Evolutionary conservation across 306 rosid genomes (phyloP), one percentile per base, ranked within the genome.

Genomic region (Sphenostylis stenocarpa): DNA sequence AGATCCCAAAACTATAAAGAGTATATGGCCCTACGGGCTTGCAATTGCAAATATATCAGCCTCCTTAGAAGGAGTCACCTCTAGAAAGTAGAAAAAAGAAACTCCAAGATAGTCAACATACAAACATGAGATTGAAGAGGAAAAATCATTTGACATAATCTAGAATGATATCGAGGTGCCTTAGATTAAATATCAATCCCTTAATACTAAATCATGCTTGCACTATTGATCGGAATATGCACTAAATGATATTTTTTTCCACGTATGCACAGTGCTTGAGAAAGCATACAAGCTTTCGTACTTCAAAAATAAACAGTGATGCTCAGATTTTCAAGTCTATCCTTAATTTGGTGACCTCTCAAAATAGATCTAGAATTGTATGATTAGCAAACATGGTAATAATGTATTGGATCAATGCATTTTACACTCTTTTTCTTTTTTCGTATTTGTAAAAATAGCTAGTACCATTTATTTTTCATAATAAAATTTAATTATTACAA

Each of bases 161-260:
- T n/a, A n/a, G n/a, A n/a, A n/a, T n/a, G n/a, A n/a, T n/a, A n/a
- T n/a, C n/a, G n/a, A n/a, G n/a, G n/a, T n/a, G n/a, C n/a, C n/a
- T n/a, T n/a, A n/a, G n/a, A n/a, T n/a, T n/a, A n/a, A n/a, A n/a
- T n/a, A n/a, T n/a, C n/a, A n/a, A n/a, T n/a, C n/a, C n/a, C n/a
- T n/a, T n/a, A n/a, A n/a, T n/a, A n/a, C n/a, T n/a, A n/a, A n/a
- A n/a, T 26, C 33, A 29, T 29, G 33, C 33, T 29, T 1, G 33
- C 33, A 29, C 33, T 4, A 29, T 29, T 26, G 33, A 29, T 29
- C 3, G 29, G 6, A 70, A 49, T 48, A 48, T n/a, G 63, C 20
- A 70, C 48, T 33, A 53, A 34, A 23, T 72, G 67, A 72, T 36
- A 36, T 55, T 72, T 55, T 53, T 55, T 53, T 24, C 52, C 3